Percentiles rank a stretch among this genome's conserved stretches.
Evolutionary conservation across 2,329 filamentous ascomycete species (phyloP).

Genomic region (Tolypocladium guangdongense): DNA sequence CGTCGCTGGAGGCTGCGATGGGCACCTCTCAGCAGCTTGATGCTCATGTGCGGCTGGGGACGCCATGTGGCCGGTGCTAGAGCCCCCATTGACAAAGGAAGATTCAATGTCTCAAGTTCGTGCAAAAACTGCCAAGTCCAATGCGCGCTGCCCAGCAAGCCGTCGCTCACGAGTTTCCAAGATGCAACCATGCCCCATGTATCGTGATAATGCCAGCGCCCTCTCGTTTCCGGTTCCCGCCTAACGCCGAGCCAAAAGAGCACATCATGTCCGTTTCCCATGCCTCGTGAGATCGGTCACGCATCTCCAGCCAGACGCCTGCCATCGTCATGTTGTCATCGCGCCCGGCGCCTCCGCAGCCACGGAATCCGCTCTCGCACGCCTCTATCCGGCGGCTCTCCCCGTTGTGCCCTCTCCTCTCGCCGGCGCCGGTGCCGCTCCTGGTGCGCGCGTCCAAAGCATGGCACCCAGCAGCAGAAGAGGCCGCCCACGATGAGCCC

Average conservation of each 20-base stretch:
- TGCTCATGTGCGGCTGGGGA: not conserved
- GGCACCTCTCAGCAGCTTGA: too few relatives aligned
- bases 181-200: too few relatives aligned
- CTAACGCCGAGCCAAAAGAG: not conserved
- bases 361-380: not conserved
- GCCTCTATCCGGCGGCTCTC: not conserved
- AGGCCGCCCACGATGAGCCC: constrained; percentile 20
- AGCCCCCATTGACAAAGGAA: too few relatives aligned
- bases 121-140: too few relatives aligned
- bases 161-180: too few relatives aligned
- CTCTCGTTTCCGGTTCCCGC: not conserved
- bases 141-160: too few relatives aligned
- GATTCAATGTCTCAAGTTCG: too few relatives aligned
- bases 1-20: not conserved
- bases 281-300: not conserved
- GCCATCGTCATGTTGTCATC: too few relatives aligned
- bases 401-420: not conserved
- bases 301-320: too few relatives aligned
- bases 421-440: constrained; percentile 9
- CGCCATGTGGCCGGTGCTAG: not conserved
- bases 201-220: not conserved
- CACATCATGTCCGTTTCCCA: not conserved
- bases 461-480: constrained; percentile 23
- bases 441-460: constrained; percentile 8
- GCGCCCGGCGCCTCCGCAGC: not conserved